A percentile compares a stretch with the other conserved stretches of the same genome.
Conservation (phyloP, 2,329 filamentous ascomycete species). For the Fusarium verrucosum region DNA sequence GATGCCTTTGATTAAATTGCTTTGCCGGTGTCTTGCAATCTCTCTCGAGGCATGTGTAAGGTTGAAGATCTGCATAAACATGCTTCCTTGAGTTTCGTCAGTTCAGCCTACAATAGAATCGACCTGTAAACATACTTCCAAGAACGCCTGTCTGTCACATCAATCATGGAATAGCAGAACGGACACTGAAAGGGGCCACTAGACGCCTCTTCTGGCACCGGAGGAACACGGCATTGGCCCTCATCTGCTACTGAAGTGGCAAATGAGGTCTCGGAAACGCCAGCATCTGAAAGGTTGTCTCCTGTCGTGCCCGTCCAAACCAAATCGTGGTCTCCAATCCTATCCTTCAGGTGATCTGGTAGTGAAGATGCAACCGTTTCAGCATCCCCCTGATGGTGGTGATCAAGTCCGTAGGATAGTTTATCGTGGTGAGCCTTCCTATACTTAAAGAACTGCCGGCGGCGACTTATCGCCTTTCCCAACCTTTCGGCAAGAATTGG, state of each 20-base stretch:
- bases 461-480: not conserved
- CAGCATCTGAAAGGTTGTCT: not conserved
- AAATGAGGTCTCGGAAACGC: not conserved
- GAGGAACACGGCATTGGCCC: accelerated
- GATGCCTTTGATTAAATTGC: not conserved
- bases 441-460: conserved; percentile 23
- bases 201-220: not conserved
- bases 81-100: not conserved
- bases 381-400: accelerated
- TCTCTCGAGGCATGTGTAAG: not conserved
- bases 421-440: not conserved
- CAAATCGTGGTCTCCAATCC: too few relatives aligned
- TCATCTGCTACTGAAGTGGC: not conserved
- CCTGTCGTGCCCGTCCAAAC: accelerated
- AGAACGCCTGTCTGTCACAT: accelerated
- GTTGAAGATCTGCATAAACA: not conserved
- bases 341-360: accelerated
- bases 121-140: not conserved
- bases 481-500: accelerated
- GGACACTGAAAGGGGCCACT: conserved; percentile 9
- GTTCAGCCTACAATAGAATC: accelerated
- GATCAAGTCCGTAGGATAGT: not conserved
- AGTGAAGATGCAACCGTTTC: not conserved
- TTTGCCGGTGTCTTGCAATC: not conserved
- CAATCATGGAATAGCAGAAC: conserved; percentile 1